These are phyloP conservation scores for Pleurotus salmoneostramineus DNA, from an alignment of 768 basidiomycete species.

Conservation along the genomic window DNA sequence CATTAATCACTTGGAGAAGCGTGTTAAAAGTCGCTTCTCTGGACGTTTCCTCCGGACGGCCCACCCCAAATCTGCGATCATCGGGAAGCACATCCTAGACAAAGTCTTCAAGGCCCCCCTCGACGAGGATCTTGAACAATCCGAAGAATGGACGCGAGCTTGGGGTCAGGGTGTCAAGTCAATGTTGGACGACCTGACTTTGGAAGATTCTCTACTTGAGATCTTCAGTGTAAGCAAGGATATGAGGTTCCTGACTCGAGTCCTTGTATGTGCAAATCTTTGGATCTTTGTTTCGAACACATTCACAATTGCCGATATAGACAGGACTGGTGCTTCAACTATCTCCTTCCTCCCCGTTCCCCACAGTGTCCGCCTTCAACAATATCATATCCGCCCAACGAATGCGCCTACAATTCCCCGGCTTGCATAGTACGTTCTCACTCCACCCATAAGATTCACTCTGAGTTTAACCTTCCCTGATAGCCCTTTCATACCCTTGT, in stretches of 20 bases:
- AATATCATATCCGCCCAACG: constrained; percentile 49
- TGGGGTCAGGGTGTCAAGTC: constrained; percentile 59
- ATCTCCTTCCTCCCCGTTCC: constrained; percentile 49
- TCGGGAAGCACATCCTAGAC: constrained; percentile 50
- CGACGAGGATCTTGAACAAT: constrained; percentile 16
- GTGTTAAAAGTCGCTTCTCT: constrained; percentile 97
- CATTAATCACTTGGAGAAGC: constrained; percentile 86
- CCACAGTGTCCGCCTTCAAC: constrained; percentile 39
- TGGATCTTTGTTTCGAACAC: neutral
- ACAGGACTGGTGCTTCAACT: constrained; percentile 40
- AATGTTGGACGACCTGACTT: constrained; percentile 48
- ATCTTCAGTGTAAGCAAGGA: constrained; percentile 62
- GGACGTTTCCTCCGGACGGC: constrained; percentile 82
- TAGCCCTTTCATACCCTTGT: constrained; percentile 74
- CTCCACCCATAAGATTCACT: neutral
- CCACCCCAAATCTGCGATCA: constrained; percentile 45
- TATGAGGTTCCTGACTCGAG: constrained; percentile 48
- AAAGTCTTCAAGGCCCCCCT: constrained; percentile 35
- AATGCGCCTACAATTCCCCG: constrained; percentile 46
- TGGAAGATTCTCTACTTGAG: constrained; percentile 46
- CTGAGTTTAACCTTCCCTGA: neutral
- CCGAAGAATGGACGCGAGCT: constrained; percentile 49
- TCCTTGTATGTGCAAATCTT: constrained; percentile 47
- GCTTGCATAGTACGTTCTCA: constrained; percentile 45
- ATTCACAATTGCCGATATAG: constrained; percentile 25